Evolutionary conservation across 352 stramenopile genomes (phyloP).

Genomic region (Phytophthora macrochlamydospora): DNA sequence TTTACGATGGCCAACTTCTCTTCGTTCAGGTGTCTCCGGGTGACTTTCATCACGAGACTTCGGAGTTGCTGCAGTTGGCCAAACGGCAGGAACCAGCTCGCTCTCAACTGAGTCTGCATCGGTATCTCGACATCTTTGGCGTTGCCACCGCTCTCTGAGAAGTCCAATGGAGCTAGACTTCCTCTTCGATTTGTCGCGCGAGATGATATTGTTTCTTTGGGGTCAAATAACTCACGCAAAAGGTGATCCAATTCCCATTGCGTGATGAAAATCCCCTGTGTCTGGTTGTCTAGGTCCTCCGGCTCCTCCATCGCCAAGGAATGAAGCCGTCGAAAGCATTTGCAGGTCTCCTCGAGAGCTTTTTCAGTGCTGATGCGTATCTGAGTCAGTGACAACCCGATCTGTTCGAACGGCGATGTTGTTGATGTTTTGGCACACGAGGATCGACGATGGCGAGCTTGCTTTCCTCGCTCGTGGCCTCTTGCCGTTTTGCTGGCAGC

Average conservation of each 20-base stretch:
- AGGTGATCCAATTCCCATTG: constrained; percentile 62
- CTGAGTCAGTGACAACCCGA: constrained; percentile 50
- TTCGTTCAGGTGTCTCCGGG: constrained; percentile 57
- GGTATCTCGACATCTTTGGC: constrained; percentile 9
- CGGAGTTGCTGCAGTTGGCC: constrained; percentile 49
- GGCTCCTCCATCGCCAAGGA: constrained; percentile 14
- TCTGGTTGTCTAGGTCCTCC: constrained; percentile 5
- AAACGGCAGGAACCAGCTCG: constrained; percentile 75
- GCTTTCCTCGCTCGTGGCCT: background rate
- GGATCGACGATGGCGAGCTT: constrained; percentile 1
- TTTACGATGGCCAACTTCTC: constrained; percentile 56
- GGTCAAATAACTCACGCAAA: constrained; percentile 31
- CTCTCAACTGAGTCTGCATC: constrained; percentile 42
- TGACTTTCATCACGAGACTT: constrained; percentile 60
- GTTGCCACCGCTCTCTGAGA: constrained; percentile 13
- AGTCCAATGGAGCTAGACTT: constrained; percentile 14
- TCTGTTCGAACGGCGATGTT: constrained; percentile 41
- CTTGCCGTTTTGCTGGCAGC: constrained; percentile 11
- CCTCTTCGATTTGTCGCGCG: constrained; percentile 7
- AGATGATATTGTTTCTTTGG: constrained; percentile 18
- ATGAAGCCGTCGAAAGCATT: constrained; percentile 50
- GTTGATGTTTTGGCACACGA: constrained; percentile 4
- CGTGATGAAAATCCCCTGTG: constrained; percentile 52
- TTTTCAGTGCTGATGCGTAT: constrained; percentile 64
- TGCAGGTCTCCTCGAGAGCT: constrained; percentile 45